Base-by-base conservation (phyloP, 129 eudicot genomes). In the Dittrichia graveolens region DNA sequence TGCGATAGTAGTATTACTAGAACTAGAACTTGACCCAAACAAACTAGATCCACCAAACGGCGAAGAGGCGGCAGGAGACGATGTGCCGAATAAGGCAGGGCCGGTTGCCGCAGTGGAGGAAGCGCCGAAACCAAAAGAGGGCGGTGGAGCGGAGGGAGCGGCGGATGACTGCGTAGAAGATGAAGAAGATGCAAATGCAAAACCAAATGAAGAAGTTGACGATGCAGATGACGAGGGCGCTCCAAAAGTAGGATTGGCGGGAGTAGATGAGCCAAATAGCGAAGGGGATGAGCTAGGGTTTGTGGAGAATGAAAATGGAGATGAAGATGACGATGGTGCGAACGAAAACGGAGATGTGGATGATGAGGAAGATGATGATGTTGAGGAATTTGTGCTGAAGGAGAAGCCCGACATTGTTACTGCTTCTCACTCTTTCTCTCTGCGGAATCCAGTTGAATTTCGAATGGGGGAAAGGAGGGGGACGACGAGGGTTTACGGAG, bases 361-460 rank as follows among this genome's bases (percentile, higher is more conserved):
- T 12, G 85, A 50, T 9, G 82, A 64, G 39, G 85, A 53, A 16
- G 74, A 54, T 9, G 82, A 50, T 1, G 79, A 48, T 6, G 86
- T 39, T 35, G 82, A 44, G 0, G 81, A 53, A 70, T 68, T 53
- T 41, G 70, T 35, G 48, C 71, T 50, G 73, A 80, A 79, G 59
- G 85, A 72, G 83, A 88, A 88, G 60, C 88, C 91, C 16, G 95
- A 68, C 87, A 83, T 83, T 75, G 75, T 56, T 69, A 69, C 19
- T 18, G 43, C 44, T 55, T 59, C 35, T 53, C 31, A 43, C 42
- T 24, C 31, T 24, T 16, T n/a, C 34, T 50, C 7, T 39, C 58
- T 62, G 24, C 41, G n/a, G 53, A 49, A 43, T 45, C 42, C 4
- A 45, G 34, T 52, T 9, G 50, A 39, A 58, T 74, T 75, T 60